These are phyloP conservation scores for Hypoxylon cercidicola DNA, from an alignment of 495 filamentous ascomycete genomes.

Conservation along the genomic window DNA sequence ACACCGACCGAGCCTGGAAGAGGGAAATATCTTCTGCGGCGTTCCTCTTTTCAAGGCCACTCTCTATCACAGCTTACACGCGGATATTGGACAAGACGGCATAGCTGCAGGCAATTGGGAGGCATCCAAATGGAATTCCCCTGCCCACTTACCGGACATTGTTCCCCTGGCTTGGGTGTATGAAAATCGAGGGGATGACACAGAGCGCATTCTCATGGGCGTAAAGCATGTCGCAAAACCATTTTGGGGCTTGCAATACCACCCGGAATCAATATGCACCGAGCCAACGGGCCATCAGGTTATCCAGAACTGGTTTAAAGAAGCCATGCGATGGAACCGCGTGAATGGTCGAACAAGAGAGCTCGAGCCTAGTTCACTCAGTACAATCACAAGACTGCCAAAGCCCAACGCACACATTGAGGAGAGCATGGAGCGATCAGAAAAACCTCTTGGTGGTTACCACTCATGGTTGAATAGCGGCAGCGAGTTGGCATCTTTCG, in stretches of 20 bases:
- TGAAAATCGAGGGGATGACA: constrained; percentile 53
- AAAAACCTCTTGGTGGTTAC: constrained; percentile 13
- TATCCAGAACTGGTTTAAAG: constrained; percentile 79
- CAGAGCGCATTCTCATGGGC: constrained; percentile 78
- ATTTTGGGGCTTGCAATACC: constrained; percentile 93
- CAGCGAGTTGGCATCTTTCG: constrained; percentile 37
- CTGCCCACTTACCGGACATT: constrained; percentile 51
- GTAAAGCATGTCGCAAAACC: constrained; percentile 75
- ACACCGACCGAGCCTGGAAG: constrained; percentile 40
- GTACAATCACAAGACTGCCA: constrained; percentile 40
- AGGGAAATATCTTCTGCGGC: constrained; percentile 56
- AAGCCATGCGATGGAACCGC: constrained; percentile 65
- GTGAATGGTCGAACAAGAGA: constrained; percentile 28
- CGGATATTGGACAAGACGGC: constrained; percentile 59
- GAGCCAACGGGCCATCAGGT: constrained; percentile 71
- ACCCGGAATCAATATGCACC: constrained; percentile 94
- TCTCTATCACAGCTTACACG: constrained; percentile 88
- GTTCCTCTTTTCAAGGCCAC: constrained; percentile 73
- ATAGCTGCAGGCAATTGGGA: constrained; percentile 49
- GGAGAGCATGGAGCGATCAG: constrained; percentile 3
- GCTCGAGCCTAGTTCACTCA: neutral
- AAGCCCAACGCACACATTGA: neutral
- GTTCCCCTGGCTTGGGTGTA: constrained; percentile 75
- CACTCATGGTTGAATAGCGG: constrained; percentile 10
- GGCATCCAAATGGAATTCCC: constrained; percentile 44